Conservation (phyloP, 805 yeast species). For the Candida hungchunana region DNA sequence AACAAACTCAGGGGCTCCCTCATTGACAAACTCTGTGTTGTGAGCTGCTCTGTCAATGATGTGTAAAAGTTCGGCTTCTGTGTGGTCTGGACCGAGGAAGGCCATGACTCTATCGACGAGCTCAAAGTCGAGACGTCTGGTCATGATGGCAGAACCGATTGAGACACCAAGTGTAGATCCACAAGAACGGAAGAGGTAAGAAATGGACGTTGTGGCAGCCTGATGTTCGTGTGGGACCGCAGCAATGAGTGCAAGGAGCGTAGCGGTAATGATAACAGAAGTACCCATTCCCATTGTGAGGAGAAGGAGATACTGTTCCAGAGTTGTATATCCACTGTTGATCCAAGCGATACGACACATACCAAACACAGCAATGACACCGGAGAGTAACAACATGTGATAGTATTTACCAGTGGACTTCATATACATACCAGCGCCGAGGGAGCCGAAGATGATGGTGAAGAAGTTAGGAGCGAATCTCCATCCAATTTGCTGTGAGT, state of each 20-base stretch:
- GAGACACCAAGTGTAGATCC: constrained; percentile 67
- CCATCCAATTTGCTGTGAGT: constrained; percentile 55
- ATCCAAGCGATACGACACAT: constrained; percentile 33
- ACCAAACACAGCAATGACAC: constrained; percentile 44
- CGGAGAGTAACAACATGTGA: constrained; percentile 39
- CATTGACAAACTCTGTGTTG: constrained; percentile 49
- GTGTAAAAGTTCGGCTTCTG: constrained; percentile 33
- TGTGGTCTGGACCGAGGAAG: constrained; percentile 33
- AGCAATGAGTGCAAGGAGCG: constrained; percentile 64
- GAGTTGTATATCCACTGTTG: constrained; percentile 30
- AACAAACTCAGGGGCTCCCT: constrained; percentile 50
- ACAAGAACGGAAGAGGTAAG: constrained; percentile 60
- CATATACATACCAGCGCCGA: constrained; percentile 64
- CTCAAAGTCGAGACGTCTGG: constrained; percentile 33
- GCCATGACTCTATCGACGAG: constrained; percentile 30
- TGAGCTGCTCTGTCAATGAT: constrained; percentile 52
- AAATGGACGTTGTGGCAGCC: constrained; percentile 63
- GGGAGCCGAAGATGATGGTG: constrained; percentile 53
- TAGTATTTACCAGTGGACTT: constrained; percentile 58
- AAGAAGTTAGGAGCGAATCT: constrained; percentile 59
- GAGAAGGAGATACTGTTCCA: constrained; percentile 41
- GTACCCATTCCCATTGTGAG: constrained; percentile 52
- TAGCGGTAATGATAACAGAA: constrained; percentile 58
- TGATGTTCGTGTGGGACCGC: constrained; percentile 66
- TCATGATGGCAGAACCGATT: constrained; percentile 60